Percentiles rank a stretch among this genome's conserved stretches.
These are phyloP conservation scores for Fusarium sp. DNA, from an alignment of 2,329 filamentous ascomycete genomes.

Conservation along the genomic window DNA sequence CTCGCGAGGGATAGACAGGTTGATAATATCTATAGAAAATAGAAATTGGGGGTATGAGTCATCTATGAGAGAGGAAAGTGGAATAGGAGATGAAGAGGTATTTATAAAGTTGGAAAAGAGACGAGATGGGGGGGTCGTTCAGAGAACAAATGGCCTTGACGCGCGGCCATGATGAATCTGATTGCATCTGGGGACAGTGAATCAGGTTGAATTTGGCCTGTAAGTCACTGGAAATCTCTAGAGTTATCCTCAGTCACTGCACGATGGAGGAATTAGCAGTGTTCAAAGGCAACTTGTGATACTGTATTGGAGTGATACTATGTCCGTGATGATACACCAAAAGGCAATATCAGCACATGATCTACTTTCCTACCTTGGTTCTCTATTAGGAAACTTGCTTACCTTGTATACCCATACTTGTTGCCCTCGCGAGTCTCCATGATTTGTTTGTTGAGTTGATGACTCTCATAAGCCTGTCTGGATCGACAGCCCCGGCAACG, in stretches of 20 bases:
- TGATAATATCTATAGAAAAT: not conserved
- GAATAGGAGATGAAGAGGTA: not conserved
- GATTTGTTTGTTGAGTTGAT: not conserved
- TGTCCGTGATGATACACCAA: not conserved
- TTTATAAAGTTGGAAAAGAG: constrained; percentile 4
- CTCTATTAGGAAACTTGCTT: not conserved
- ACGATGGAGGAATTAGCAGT: not conserved
- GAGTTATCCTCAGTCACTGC: not conserved
- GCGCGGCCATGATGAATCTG: not conserved
- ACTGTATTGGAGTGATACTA: constrained; percentile 9
- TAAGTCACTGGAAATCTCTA: not conserved
- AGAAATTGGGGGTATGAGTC: not conserved
- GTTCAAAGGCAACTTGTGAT: constrained; percentile 13
- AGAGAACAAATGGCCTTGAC: not conserved
- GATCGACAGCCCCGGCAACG: constrained; percentile 10
- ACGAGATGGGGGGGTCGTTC: not conserved
- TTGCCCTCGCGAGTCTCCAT: not conserved
- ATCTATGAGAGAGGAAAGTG: not conserved
- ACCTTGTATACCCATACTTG: not conserved
- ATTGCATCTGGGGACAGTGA: not conserved
- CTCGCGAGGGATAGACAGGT: not conserved
- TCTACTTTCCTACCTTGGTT: not conserved
- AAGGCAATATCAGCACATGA: not conserved
- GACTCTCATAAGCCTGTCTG: not conserved
- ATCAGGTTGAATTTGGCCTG: not conserved